These are phyloP conservation scores for Litsea cubeba DNA, from an alignment of 164 flowering plant genomes.

Conservation along the genomic window DNA sequence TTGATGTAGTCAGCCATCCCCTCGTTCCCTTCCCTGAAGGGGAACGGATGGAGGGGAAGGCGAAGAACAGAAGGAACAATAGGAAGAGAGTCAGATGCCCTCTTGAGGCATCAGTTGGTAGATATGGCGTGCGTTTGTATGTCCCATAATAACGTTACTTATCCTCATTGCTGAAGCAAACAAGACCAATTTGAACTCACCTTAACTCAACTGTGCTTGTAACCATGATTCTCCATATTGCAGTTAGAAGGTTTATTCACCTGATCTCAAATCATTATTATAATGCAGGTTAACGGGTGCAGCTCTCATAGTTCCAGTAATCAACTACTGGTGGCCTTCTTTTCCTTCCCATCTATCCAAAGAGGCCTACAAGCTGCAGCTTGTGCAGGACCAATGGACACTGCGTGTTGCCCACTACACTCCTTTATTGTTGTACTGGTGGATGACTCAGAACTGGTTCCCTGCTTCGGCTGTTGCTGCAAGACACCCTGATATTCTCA, in stretches of 20 bases:
- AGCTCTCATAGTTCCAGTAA: slow-evolving; percentile 32
- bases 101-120: too few species aligned
- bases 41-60: too few species aligned
- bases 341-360: slow-evolving; percentile 21
- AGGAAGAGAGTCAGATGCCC: too few species aligned
- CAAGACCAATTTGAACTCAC: neutral
- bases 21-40: too few species aligned
- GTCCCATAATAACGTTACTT: too few species aligned
- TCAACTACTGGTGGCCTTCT: slow-evolving; percentile 49
- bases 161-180: too few species aligned
- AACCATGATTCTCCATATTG: neutral
- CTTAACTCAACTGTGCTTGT: neutral
- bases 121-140: too few species aligned
- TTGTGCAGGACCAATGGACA: slow-evolving; percentile 26
- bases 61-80: too few species aligned
- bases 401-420: slow-evolving; percentile 26
- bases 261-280: neutral
- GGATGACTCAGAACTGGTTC: slow-evolving; percentile 40
- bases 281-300: slow-evolving; percentile 44
- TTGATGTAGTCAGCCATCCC: too few species aligned
- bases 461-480: slow-evolving; percentile 21
- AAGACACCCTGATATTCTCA: slow-evolving; percentile 18
- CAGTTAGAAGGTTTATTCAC: neutral
- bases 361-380: slow-evolving; percentile 14
- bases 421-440: slow-evolving; percentile 35